Conservation (phyloP, 345 rosid genomes). For the Abelmoschus esculentus region DNA sequence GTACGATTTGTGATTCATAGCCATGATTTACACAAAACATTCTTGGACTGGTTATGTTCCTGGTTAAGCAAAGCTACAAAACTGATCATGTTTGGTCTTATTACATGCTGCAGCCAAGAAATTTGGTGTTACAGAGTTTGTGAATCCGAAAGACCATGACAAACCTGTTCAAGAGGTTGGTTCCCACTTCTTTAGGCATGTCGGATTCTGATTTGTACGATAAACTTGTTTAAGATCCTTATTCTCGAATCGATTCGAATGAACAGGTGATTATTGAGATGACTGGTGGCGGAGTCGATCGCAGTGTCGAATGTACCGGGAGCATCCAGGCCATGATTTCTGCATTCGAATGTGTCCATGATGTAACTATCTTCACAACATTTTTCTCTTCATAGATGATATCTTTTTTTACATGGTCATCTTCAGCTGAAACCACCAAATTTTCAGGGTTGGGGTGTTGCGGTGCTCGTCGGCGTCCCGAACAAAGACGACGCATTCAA, state of each 20-base stretch:
- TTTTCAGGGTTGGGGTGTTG: conserved; percentile 72
- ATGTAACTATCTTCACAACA: conserved; percentile 30
- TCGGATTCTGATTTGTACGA: background rate
- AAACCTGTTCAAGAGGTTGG: conserved; percentile 62
- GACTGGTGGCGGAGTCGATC: conserved; percentile 71
- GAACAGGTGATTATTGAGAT: conserved; percentile 59
- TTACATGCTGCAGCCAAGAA: conserved; percentile 42
- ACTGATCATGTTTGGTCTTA: background rate
- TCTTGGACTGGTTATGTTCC: background rate
- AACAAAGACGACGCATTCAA: conserved; percentile 54
- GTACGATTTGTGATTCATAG: conserved; percentile 13
- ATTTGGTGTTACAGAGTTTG: conserved; percentile 59
- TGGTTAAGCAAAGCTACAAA: background rate
- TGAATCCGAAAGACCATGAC: conserved; percentile 57
- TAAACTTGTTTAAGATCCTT: background rate
- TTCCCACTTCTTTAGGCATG: background rate
- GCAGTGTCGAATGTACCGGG: conserved; percentile 76
- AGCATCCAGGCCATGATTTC: conserved; percentile 67
- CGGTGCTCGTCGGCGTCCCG: conserved; percentile 59
- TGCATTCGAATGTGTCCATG: conserved; percentile 83
- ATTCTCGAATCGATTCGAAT: background rate
- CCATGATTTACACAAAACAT: background rate
- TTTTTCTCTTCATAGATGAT: background rate
- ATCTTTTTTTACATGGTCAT: background rate
- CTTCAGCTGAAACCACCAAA: background rate